Evolutionary conservation across 116 monocot genomes (phyloP).

Genomic region (Phalaenopsis hybrid): DNA sequence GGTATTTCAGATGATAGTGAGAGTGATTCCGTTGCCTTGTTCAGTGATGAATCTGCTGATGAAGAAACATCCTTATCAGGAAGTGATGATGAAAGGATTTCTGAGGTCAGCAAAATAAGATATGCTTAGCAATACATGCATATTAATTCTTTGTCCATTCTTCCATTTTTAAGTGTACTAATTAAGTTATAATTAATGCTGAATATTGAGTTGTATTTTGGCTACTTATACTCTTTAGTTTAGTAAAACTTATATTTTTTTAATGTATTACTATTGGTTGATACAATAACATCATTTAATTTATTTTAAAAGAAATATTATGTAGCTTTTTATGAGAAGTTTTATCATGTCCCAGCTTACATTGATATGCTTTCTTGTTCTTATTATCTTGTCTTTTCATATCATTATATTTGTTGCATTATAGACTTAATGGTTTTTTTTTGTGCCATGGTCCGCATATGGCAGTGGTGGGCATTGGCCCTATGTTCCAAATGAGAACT

Average conservation of each 20-base stretch:
- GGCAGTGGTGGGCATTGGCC: neutral
- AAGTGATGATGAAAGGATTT: slow-evolving; percentile 28
- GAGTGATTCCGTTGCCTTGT: slow-evolving; percentile 23
- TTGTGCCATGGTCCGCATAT: neutral
- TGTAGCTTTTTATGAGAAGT: neutral
- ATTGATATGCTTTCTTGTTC: neutral
- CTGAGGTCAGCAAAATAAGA: slow-evolving; percentile 26
- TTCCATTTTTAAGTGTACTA: neutral
- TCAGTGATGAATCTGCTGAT: slow-evolving; percentile 29
- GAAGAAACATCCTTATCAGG: slow-evolving; percentile 19
- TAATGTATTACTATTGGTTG: neutral
- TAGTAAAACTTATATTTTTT: neutral
- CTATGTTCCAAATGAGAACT: neutral
- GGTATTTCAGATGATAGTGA: slow-evolving; percentile 22
- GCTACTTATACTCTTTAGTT: neutral
- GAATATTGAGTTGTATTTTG: neutral
- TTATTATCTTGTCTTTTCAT: neutral
- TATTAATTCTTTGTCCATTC: neutral
- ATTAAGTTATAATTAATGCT: neutral
- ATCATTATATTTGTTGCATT: neutral
- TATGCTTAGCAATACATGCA: neutral
- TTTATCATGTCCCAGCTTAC: neutral
- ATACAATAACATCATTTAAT: neutral
- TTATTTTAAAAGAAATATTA: neutral
- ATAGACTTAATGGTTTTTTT: neutral